phyloP scores from a whole-genome alignment of 2,329 filamentous ascomycete genomes.

The Tolypocladium paradoxum region DNA sequence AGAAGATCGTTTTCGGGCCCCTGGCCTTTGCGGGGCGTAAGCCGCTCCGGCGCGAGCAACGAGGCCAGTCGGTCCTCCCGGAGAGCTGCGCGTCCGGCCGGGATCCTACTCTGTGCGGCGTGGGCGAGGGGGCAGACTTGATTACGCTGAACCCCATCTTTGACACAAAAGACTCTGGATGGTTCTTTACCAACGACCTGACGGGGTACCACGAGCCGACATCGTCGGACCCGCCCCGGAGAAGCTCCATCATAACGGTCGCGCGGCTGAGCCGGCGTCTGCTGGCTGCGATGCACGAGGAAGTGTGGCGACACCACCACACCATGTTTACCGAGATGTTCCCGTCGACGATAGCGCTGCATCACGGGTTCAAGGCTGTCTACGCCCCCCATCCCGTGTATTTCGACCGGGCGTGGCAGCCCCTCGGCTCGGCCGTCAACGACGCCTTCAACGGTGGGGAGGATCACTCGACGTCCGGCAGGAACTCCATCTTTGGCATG shows the following conservation, averaged over 20 bases:
- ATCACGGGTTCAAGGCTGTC: slow-evolving; percentile 68
- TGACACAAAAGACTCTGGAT: slow-evolving; percentile 58
- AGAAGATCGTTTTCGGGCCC: slow-evolving; percentile 59
- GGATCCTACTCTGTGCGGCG: slow-evolving; percentile 46
- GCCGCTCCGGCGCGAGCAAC: slow-evolving; percentile 38
- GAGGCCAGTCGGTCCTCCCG: slow-evolving; percentile 42
- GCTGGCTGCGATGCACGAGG: slow-evolving; percentile 62
- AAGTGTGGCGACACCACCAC: slow-evolving; percentile 55
- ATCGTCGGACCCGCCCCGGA: slow-evolving; percentile 38
- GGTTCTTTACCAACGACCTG: slow-evolving; percentile 60
- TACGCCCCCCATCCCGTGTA: slow-evolving; percentile 76
- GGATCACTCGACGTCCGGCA: slow-evolving; percentile 54
- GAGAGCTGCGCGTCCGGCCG: slow-evolving; percentile 41
- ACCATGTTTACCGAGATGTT: slow-evolving; percentile 77
- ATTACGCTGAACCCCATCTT: slow-evolving; percentile 73
- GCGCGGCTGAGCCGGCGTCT: slow-evolving; percentile 57
- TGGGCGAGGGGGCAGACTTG: slow-evolving; percentile 62
- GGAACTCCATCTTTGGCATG: slow-evolving; percentile 55
- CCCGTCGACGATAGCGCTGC: slow-evolving; percentile 57
- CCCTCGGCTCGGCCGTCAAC: slow-evolving; percentile 51
- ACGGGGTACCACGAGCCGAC: slow-evolving; percentile 54
- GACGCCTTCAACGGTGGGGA: slow-evolving; percentile 68
- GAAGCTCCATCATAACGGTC: slow-evolving; percentile 62
- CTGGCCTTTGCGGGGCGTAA: slow-evolving; percentile 37
- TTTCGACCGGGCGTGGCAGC: slow-evolving; percentile 64